Evolutionary conservation across 2,329 filamentous ascomycete species (phyloP).

Genomic region (Periconia macrospinosa): DNA sequence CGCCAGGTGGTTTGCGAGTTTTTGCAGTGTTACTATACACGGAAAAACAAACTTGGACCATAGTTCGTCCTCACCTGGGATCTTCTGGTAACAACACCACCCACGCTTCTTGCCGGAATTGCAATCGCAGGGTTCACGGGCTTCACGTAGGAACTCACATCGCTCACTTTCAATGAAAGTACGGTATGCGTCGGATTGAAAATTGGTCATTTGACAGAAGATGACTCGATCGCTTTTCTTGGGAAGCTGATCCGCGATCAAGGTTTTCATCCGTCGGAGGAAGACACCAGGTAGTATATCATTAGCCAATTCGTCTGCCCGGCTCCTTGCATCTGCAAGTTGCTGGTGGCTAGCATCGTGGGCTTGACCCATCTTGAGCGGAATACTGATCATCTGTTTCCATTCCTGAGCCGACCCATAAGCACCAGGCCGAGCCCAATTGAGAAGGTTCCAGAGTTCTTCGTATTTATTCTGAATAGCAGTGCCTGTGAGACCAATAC

Average conservation of each 20-base stretch:
- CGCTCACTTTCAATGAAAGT: slow-evolving; percentile 75
- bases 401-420: slow-evolving; percentile 72
- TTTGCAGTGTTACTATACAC: slow-evolving; percentile 77
- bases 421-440: slow-evolving; percentile 89
- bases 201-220: slow-evolving; percentile 86
- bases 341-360: slow-evolving; percentile 86
- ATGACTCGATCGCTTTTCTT: slow-evolving; percentile 94
- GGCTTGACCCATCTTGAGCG: slow-evolving; percentile 84
- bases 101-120: slow-evolving; percentile 70
- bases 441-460: slow-evolving; percentile 92
- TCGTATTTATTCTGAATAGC: slow-evolving; percentile 98
- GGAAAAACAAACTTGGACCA: slow-evolving; percentile 86
- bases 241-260: slow-evolving; percentile 89
- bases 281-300: slow-evolving; percentile 91
- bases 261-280: slow-evolving; percentile 84
- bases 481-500: slow-evolving; percentile 91
- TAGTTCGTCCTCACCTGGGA: slow-evolving; percentile 58
- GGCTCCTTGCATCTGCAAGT: slow-evolving; percentile 77
- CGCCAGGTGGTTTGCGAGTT: slow-evolving; percentile 90
- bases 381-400: slow-evolving; percentile 75
- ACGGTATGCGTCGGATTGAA: slow-evolving; percentile 81
- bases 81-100: slow-evolving; percentile 72
- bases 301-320: slow-evolving; percentile 80
- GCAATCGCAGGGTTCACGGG: slow-evolving; percentile 71
- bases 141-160: slow-evolving; percentile 67